phyloP scores from a whole-genome alignment of 441 rosid species.

The Arabidopsis hybrid region DNA sequence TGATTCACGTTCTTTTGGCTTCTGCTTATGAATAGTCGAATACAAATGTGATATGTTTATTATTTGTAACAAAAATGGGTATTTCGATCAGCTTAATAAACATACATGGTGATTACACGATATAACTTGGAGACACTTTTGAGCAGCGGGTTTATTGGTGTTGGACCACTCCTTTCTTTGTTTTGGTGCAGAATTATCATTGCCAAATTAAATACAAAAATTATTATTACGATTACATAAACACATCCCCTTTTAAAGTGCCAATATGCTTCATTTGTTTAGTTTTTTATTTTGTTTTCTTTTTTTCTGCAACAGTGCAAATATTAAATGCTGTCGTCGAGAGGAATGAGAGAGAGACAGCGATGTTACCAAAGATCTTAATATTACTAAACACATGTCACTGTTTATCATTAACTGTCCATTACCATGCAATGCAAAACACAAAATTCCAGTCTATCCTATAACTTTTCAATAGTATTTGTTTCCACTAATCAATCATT shows the following conservation, averaged over 20 bases:
- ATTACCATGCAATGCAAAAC: not conserved
- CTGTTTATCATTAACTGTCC: slow-evolving; percentile 8
- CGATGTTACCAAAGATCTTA: slow-evolving; percentile 35
- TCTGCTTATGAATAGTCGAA: not conserved
- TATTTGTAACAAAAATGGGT: not conserved
- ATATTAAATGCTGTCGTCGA: slow-evolving; percentile 35
- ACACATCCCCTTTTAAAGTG: not conserved
- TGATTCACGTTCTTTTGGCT: not conserved
- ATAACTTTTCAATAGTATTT: slow-evolving; percentile 6
- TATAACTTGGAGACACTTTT: slow-evolving; percentile 15
- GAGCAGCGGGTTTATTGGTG: slow-evolving; percentile 29
- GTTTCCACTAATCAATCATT: slow-evolving; percentile 5
- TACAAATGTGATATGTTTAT: not conserved
- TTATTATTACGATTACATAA: not conserved
- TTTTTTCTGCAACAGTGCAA: slow-evolving; percentile 9
- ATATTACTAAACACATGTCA: slow-evolving; percentile 14
- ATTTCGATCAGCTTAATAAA: not conserved
- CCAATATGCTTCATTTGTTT: slow-evolving; percentile 18
- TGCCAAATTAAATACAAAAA: slow-evolving; percentile 4
- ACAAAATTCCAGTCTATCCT: slow-evolving; percentile 1
- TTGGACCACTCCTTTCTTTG: slow-evolving; percentile 29
- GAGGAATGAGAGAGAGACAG: slow-evolving; percentile 24
- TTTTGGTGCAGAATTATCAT: not conserved
- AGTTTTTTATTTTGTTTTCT: not conserved
- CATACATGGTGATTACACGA: not conserved